phyloP scores from a whole-genome alignment of 352 stramenopile genomes.

The Globisporangium abappressorium region DNA sequence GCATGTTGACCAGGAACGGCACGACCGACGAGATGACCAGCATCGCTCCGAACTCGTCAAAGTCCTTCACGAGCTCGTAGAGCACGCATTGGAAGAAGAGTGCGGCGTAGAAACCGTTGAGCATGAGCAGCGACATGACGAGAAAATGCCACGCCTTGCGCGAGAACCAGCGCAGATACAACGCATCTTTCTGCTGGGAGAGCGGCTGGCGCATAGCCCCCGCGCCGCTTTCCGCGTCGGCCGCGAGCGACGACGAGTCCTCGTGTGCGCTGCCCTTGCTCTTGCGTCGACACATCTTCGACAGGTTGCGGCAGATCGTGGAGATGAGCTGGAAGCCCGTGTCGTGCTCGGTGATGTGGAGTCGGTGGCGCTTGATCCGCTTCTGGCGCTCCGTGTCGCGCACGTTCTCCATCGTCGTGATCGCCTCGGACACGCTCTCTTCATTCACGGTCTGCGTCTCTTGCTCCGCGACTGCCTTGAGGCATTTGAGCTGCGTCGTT shows the following conservation, averaged over 20 bases:
- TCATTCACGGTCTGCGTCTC: conserved; percentile 17
- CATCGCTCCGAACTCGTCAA: conserved; percentile 19
- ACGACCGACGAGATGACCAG: conserved; percentile 28
- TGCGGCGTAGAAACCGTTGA: conserved; percentile 70
- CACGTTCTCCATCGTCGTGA: conserved; percentile 26
- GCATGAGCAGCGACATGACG: conserved; percentile 57
- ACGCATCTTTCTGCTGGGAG: background rate
- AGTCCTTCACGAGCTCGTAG: conserved; percentile 39
- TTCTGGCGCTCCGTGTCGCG: conserved; percentile 12
- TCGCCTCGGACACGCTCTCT: conserved; percentile 25
- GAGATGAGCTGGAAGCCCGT: conserved; percentile 34
- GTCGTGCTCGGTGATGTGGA: conserved; percentile 14
- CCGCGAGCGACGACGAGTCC: background rate
- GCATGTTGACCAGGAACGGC: conserved; percentile 52
- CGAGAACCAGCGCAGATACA: conserved; percentile 47
- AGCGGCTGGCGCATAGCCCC: background rate
- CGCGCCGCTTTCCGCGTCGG: background rate
- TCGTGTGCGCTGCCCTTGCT: background rate
- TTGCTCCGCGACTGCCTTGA: conserved; percentile 19
- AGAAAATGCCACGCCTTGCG: conserved; percentile 64
- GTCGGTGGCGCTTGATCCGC: background rate
- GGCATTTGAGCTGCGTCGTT: conserved; percentile 17
- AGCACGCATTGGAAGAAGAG: conserved; percentile 62
- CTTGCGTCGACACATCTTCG: background rate
- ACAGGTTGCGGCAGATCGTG: conserved; percentile 12